phyloP scores from a whole-genome alignment of 768 basidiomycete species.

The Trametes cubensis region DNA sequence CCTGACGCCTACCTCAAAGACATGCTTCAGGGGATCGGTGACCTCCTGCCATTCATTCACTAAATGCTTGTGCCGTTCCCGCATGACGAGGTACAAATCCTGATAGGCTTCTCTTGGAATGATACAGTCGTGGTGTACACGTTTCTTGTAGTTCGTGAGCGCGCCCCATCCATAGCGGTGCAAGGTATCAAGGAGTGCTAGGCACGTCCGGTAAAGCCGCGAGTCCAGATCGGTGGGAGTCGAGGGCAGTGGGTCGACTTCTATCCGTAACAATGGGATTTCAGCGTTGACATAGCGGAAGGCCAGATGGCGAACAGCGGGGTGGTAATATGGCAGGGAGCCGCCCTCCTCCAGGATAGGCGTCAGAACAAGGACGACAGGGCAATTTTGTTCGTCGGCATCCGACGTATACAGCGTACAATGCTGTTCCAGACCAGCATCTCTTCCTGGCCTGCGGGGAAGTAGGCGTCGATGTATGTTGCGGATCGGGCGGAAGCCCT shows the following conservation, averaged over 20 bases:
- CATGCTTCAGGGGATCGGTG: conserved; percentile 88
- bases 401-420: conserved; percentile 64
- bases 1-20: conserved; percentile 67
- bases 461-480: conserved; percentile 70
- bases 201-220: conserved; percentile 77
- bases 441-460: conserved; percentile 78
- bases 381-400: conserved; percentile 8
- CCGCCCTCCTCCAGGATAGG: conserved; percentile 52
- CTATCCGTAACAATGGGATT: conserved; percentile 51
- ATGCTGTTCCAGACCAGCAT: conserved; percentile 71
- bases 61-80: conserved; percentile 80
- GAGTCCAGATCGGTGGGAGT: conserved; percentile 54
- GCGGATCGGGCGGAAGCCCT: conserved; percentile 45
- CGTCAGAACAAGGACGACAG: conserved; percentile 54
- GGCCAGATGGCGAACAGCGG: conserved; percentile 75
- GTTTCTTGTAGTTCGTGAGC: conserved; percentile 81
- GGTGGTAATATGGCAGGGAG: conserved; percentile 87
- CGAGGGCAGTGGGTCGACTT: conserved; percentile 52
- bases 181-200: conserved; percentile 79
- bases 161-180: conserved; percentile 91
- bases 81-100: conserved; percentile 86
- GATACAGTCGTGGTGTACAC: conserved; percentile 80
- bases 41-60: conserved; percentile 76
- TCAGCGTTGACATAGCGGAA: conserved; percentile 63
- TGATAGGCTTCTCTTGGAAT: conserved; percentile 81